Base-by-base conservation (phyloP, 2,329 filamentous ascomycete species). In the Trichothecium roseum region DNA sequence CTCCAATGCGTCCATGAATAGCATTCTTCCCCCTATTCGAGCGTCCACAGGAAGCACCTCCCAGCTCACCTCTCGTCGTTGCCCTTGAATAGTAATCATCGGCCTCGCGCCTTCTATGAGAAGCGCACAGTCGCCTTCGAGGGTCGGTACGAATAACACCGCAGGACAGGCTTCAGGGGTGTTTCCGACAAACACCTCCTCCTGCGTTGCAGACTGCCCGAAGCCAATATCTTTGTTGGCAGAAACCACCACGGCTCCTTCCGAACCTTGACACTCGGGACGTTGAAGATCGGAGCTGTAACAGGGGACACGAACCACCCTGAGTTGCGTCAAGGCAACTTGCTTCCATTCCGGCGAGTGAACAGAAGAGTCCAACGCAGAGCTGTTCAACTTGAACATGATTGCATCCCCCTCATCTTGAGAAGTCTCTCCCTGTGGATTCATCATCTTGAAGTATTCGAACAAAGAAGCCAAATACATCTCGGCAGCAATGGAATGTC, bases 1-100 rank as follows among this genome's bases (percentile, higher is more conserved):
- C 37, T 59, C 57, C 5, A 60, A 38, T 1, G 55, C 55, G 24
- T 59, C 56, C 56, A 60, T 57, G 24, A 59, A 53, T 5, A 59
- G 39, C 35, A 59, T 50, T 4, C 45, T 45, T 5, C 54, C 51
- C 4, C 53, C 49, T 9, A 22, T 34, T 40, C 46, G 47, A 3
- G 27, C 28, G 1, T 30, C 10, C 2, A 28, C 15, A 3, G 30
- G 32, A 17, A 46, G 32, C 8, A 16, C 5, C 2, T 30, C 32
- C 53, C 49, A 56, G 9, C 37, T 32, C 12, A 58, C 45, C 9
- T 52, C 42, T 8, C 56, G 47, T 3, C 50, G 40, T 35, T 57
- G 49, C 0, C 55, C 56, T 2, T 31, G 35, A 12, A 56, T 47
- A 8, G 44, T 44, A 8, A 54, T 37, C 40, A 56, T 57, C 1